These are phyloP conservation scores for Dacryopinax spathularia DNA, from an alignment of 768 basidiomycete species.

Conservation along the genomic window DNA sequence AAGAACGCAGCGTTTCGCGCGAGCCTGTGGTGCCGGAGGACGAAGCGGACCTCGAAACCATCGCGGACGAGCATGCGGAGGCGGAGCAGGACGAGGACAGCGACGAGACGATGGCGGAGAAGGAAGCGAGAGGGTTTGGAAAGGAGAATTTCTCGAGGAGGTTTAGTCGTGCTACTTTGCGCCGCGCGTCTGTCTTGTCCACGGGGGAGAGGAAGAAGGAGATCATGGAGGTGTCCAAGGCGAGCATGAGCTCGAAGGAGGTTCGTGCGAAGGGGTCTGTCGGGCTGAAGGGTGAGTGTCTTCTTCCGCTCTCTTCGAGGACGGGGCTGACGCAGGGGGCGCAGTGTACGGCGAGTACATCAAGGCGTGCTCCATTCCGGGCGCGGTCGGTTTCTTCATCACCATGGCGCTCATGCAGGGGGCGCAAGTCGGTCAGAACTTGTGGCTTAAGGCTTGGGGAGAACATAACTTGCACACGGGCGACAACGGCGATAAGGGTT, in stretches of 20 bases:
- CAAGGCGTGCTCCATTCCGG: conserved; percentile 57
- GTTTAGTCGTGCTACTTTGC: conserved; percentile 17
- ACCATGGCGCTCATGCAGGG: conserved; percentile 43
- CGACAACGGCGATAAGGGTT: conserved; percentile 38
- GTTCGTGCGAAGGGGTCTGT: conserved; percentile 30
- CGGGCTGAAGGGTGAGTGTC: conserved; percentile 61
- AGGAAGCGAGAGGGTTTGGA: conserved; percentile 14
- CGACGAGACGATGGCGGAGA: conserved; percentile 10
- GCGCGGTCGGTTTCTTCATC: conserved; percentile 48
- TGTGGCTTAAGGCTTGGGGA: conserved; percentile 64
- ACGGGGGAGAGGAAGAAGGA: conserved; percentile 24
- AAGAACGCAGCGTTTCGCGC: neutral
- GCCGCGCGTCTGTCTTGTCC: conserved; percentile 22
- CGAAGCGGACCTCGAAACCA: too few relatives aligned
- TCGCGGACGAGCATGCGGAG: conserved; percentile 16
- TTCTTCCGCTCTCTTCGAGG: neutral
- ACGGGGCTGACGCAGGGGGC: conserved; percentile 8
- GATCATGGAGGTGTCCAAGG: conserved; percentile 23
- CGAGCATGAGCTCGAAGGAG: conserved; percentile 44
- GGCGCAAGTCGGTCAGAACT: conserved; percentile 34
- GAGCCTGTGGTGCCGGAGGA: neutral
- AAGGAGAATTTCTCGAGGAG: conserved; percentile 16
- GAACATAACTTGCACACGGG: conserved; percentile 56
- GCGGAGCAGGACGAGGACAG: conserved; percentile 14
- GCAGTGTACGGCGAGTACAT: conserved; percentile 68